Evolutionary conservation across 225 moss, liverwort and hornwort genomes (phyloP).

Genomic region (Pleurozium schreberi): DNA sequence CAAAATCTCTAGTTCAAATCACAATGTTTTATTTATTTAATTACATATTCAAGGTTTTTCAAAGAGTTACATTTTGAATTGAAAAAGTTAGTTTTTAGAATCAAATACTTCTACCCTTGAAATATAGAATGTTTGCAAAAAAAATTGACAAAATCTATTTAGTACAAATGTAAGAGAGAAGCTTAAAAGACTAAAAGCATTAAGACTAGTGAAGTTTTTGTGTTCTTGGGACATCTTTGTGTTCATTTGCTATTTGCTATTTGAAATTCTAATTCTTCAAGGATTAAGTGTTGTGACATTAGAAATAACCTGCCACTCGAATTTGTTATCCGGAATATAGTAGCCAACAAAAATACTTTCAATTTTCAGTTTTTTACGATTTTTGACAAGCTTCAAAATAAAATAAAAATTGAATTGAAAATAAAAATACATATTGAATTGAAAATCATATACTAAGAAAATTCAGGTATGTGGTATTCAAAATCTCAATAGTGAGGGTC

Average conservation of each 20-base stretch:
- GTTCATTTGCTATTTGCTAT: background rate
- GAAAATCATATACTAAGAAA: background rate
- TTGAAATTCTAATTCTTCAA: background rate
- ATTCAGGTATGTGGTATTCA: rapidly evolving
- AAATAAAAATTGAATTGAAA: too few relatives aligned
- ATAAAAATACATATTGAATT: too few relatives aligned
- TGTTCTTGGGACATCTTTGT: background rate
- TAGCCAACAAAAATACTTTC: background rate
- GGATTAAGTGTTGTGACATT: background rate
- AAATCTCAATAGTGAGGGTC: background rate
- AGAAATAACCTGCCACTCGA: rapidly evolving
- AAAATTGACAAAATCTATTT: background rate
- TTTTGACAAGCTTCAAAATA: background rate
- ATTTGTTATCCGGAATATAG: background rate
- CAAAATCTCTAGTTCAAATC: too few relatives aligned
- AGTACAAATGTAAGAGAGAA: too few relatives aligned
- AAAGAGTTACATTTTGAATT: too few relatives aligned
- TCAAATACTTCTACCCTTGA: background rate
- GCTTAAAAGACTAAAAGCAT: background rate
- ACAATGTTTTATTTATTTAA: too few relatives aligned
- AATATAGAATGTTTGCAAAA: background rate
- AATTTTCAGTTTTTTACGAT: too few relatives aligned
- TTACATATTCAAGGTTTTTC: background rate
- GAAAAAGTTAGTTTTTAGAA: background rate
- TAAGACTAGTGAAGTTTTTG: background rate